Conservation (phyloP, 768 basidiomycete genomes). For the Leccinum truebloodii region DNA sequence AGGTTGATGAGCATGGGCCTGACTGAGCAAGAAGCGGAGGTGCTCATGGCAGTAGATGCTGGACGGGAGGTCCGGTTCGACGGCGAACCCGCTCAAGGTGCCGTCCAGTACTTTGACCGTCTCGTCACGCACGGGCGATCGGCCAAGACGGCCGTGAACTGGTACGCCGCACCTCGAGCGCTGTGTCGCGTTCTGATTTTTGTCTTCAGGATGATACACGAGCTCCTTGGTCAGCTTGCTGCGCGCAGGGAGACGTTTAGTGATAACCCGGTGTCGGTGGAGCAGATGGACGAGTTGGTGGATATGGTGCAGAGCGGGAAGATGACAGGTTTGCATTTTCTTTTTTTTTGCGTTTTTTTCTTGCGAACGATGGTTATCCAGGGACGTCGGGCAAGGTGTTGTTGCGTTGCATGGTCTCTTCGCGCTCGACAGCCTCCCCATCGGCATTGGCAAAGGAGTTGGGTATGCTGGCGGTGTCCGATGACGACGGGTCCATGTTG, state of each 20-base stretch:
- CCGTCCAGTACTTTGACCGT: conserved; percentile 80
- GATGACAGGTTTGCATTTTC: conserved; percentile 60
- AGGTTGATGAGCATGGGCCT: conserved; percentile 60
- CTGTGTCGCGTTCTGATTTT: not conserved
- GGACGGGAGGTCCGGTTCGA: conserved; percentile 64
- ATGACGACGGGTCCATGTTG: conserved; percentile 41
- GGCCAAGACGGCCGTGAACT: conserved; percentile 78
- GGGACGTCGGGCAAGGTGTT: conserved; percentile 79
- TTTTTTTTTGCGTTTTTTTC: not conserved
- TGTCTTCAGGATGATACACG: conserved; percentile 78
- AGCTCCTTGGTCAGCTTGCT: conserved; percentile 78
- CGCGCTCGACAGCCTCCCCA: conserved; percentile 38
- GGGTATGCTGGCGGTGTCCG: conserved; percentile 44
- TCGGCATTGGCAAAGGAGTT: conserved; percentile 50
- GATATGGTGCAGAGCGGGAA: conserved; percentile 65
- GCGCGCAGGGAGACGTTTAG: conserved; percentile 55
- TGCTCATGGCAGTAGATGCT: conserved; percentile 73
- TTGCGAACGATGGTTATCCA: conserved; percentile 26
- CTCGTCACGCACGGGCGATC: conserved; percentile 51
- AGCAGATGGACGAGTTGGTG: conserved; percentile 74
- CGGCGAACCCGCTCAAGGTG: conserved; percentile 51
- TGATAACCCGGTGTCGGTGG: conserved; percentile 58
- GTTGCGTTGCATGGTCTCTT: conserved; percentile 66
- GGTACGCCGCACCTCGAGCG: conserved; percentile 47
- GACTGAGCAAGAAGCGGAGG: conserved; percentile 65